Conservation (phyloP, 1,284 basidiomycete species). For the Rhodotorula sp. region DNA sequence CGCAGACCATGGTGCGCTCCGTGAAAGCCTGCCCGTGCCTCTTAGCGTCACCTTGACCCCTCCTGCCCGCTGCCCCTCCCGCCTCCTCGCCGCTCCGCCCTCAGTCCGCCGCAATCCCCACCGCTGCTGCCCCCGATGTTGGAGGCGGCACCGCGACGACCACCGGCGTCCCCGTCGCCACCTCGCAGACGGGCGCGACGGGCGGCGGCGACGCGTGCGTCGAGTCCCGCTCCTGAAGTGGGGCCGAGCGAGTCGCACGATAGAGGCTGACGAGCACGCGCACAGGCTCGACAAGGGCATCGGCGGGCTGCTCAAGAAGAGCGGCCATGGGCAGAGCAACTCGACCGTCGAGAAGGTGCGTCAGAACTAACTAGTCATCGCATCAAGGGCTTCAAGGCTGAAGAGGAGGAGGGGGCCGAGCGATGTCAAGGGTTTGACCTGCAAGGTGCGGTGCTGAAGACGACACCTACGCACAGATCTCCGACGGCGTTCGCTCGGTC, state of each 20-base stretch:
- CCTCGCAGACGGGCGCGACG: background rate
- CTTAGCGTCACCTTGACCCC: background rate
- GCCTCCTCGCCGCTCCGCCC: background rate
- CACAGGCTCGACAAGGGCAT: constrained; percentile 52
- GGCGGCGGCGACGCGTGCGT: constrained; percentile 11
- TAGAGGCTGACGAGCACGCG: too few relatives aligned
- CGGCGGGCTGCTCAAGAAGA: constrained; percentile 44
- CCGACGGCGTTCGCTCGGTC: constrained; percentile 52
- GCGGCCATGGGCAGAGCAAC: constrained; percentile 49
- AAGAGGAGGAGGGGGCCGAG: too few relatives aligned
- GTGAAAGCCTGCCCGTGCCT: too few relatives aligned
- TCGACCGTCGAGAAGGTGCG: constrained; percentile 52
- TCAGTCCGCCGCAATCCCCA: background rate
- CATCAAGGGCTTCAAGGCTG: too few relatives aligned
- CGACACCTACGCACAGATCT: constrained; percentile 37
- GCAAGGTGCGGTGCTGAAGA: background rate
- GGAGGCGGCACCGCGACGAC: background rate
- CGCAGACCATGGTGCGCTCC: background rate
- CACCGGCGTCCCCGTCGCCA: background rate
- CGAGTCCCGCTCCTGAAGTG: background rate
- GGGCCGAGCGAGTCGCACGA: background rate
- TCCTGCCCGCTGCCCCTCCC: background rate
- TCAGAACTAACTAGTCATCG: too few relatives aligned
- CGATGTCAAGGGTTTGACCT: background rate
- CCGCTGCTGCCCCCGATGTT: background rate